phyloP scores from a whole-genome alignment of 2,329 filamentous ascomycete species.

The Penicillium olsonii region DNA sequence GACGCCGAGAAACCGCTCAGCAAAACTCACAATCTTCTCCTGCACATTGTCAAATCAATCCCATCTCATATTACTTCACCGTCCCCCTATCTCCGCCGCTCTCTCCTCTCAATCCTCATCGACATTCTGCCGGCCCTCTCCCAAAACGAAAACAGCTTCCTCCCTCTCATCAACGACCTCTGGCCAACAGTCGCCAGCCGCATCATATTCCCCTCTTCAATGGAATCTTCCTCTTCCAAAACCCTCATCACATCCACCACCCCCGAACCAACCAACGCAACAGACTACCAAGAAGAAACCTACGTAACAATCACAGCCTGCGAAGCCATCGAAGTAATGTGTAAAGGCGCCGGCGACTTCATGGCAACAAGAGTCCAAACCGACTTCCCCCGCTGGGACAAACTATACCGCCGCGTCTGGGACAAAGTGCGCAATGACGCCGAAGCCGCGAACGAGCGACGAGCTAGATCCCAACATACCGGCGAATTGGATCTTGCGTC shows the following conservation, averaged over 20 bases:
- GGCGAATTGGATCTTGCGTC: not conserved
- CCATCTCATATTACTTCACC: slow-evolving; percentile 89
- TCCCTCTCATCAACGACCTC: slow-evolving; percentile 85
- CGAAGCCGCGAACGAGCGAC: slow-evolving; percentile 37
- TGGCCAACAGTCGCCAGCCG: slow-evolving; percentile 72
- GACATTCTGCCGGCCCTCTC: slow-evolving; percentile 73
- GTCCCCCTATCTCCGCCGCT: slow-evolving; percentile 74
- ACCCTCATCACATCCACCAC: slow-evolving; percentile 17
- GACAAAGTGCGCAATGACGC: slow-evolving; percentile 38
- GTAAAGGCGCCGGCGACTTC: slow-evolving; percentile 75
- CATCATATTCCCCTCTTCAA: slow-evolving; percentile 45
- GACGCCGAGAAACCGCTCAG: slow-evolving; percentile 64
- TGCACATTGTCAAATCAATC: slow-evolving; percentile 78
- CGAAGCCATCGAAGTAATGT: slow-evolving; percentile 68
- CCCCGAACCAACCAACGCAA: slow-evolving; percentile 51
- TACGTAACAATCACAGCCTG: slow-evolving; percentile 69
- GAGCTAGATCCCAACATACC: slow-evolving; percentile 19
- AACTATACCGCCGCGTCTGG: slow-evolving; percentile 43
- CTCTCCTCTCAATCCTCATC: slow-evolving; percentile 73
- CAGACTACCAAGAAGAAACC: slow-evolving; percentile 40
- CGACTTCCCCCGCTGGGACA: slow-evolving; percentile 57
- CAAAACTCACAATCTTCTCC: slow-evolving; percentile 76
- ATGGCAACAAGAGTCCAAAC: slow-evolving; percentile 72
- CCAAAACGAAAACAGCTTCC: slow-evolving; percentile 75
- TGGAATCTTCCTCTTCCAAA: slow-evolving; percentile 56